Evolutionary conservation across 2,329 filamentous ascomycete species (phyloP), one percentile per base, ranked within the genome.

Genomic region (Falciphora oryzae): DNA sequence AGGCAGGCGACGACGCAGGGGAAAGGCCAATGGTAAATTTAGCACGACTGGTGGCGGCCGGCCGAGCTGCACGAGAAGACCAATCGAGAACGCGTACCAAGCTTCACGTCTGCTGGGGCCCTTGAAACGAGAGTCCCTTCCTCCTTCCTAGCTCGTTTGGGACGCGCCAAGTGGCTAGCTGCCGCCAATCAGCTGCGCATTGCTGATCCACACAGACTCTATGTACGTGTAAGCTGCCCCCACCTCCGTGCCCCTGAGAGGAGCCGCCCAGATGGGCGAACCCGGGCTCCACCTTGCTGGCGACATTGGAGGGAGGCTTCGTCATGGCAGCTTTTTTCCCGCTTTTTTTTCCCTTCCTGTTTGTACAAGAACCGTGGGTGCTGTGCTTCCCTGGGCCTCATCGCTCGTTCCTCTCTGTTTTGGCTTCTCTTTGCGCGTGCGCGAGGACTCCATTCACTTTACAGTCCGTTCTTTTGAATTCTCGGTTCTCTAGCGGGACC

Each of bases 11-110:
- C 44, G 18, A 25, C 44, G 44, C 44, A 53, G 44, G 44, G 44
- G 44, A 53, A 32, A 53, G 18, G 44, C n/a, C 44, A 53, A 53
- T 53, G 44, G 44, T 53, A 53, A 53, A 53, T 53, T 53, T 53
- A 53, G 18, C 44, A 53, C n/a, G 44, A 53, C 8, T 53, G 44
- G 44, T 53, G 44, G 44, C 44, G 44, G 44, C 44, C 44, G 8
- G 7, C 7, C 22, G 44, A 22, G 22, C 44, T n/a, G 44, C 44
- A 25, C 6, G 2, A 53, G 18, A n/a, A 53, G 44, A 53, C 44
- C 44, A 53, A 53, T 53, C 44, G 44, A 53, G 44, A 53, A 53
- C 44, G 8, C 44, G 22, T 7, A 53, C 22, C 32, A n/a, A n/a
- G 44, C 44, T 53, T 53, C 44, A 25, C 44, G 22, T 53, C 18